Evolutionary conservation across 331 rosid genomes (phyloP).

Genomic region (Acacia pycnantha): DNA sequence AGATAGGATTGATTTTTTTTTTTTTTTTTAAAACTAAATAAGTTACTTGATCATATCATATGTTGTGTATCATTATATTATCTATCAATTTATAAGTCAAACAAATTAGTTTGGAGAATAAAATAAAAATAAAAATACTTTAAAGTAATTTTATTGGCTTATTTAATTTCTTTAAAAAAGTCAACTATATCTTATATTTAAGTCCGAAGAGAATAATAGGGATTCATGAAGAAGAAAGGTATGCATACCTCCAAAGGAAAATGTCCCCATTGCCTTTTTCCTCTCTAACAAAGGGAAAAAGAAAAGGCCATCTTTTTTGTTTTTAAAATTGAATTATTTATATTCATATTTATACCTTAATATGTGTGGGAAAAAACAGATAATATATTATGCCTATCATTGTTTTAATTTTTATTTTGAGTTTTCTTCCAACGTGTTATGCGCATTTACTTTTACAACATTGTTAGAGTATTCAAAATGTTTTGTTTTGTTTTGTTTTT

Average conservation of each 20-base stretch:
- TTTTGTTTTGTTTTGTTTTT: neutral
- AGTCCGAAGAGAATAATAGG: no score
- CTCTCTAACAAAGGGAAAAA: neutral
- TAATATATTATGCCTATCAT: neutral
- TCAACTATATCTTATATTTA: no score
- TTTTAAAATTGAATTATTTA: neutral
- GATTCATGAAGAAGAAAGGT: neutral
- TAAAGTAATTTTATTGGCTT: no score
- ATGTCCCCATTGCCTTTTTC: neutral
- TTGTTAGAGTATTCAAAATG: neutral
- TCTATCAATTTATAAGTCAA: no score
- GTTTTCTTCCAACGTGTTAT: neutral
- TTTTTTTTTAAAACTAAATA: no score
- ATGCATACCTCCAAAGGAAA: neutral
- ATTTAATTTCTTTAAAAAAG: no score
- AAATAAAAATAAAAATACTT: no score
- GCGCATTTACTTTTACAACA: neutral
- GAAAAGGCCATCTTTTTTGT: constrained; percentile 31
- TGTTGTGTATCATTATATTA: no score
- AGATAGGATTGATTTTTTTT: no score
- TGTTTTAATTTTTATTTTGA: neutral
- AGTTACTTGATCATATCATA: no score
- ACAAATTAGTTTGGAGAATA: no score
- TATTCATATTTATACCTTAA: neutral
- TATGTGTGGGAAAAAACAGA: neutral